Percentiles rank a stretch among this genome's conserved stretches.
These are phyloP conservation scores for Xylaria intraflava DNA, from an alignment of 495 filamentous ascomycete species.

Conservation along the genomic window DNA sequence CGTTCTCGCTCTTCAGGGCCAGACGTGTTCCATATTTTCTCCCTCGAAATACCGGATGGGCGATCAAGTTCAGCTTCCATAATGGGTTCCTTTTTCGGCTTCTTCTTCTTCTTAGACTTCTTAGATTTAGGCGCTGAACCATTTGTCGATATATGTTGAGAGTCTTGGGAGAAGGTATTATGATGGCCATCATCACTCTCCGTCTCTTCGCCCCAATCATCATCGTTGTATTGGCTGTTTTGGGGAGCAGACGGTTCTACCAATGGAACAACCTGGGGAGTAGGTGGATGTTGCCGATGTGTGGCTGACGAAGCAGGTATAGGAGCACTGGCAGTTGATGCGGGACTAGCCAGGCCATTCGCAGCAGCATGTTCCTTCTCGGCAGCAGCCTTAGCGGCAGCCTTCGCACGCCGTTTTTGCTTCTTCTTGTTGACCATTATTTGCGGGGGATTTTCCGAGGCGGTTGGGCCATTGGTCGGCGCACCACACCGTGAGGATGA, in stretches of 20 bases:
- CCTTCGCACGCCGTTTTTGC: slow-evolving; percentile 77
- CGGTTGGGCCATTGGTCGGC: slow-evolving; percentile 18
- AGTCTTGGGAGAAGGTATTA: slow-evolving; percentile 17
- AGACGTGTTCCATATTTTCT: slow-evolving; percentile 96
- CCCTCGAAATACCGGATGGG: slow-evolving; percentile 51
- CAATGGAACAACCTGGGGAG: slow-evolving; percentile 22
- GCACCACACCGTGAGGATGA: slow-evolving; percentile 27
- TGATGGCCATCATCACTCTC: slow-evolving; percentile 38
- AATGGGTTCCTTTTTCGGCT: slow-evolving; percentile 31
- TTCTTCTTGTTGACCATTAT: slow-evolving; percentile 80
- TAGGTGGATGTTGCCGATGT: slow-evolving; percentile 21
- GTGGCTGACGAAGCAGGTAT: slow-evolving; percentile 15
- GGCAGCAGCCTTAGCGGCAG: slow-evolving; percentile 63
- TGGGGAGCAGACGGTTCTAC: slow-evolving; percentile 1
- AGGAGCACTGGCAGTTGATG: slow-evolving; percentile 27
- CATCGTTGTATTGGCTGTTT: slow-evolving; percentile 31
- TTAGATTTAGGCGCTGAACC: slow-evolving; percentile 36
- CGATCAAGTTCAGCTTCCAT: slow-evolving; percentile 12
- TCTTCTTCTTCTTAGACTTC: slow-evolving; percentile 63
- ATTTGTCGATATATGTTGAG: slow-evolving; percentile 14
- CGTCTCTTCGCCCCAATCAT: slow-evolving; percentile 43
- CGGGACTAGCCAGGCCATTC: slow-evolving; percentile 38
- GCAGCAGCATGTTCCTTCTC: slow-evolving; percentile 26
- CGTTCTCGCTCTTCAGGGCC: slow-evolving; percentile 88
- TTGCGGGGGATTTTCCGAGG: slow-evolving; percentile 21